A percentile compares a stretch with the other conserved stretches of the same genome.
Conservation (phyloP, 2,329 filamentous ascomycete species). For the Hymenotorrendiella dingleyae region DNA sequence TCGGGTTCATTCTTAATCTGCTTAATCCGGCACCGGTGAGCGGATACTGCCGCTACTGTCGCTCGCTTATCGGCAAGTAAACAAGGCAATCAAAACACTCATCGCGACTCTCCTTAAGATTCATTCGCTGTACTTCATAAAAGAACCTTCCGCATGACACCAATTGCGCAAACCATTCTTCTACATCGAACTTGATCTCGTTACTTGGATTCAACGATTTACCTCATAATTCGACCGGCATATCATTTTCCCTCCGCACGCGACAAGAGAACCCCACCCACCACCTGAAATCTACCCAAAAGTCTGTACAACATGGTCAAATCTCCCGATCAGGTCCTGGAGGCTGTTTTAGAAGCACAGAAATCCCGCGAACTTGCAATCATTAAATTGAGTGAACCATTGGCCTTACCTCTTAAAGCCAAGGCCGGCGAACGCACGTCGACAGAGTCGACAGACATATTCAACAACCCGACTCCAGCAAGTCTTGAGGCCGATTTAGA, state of each 20-base stretch:
- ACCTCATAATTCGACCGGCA: too few species aligned
- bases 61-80: too few species aligned
- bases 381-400: conserved; percentile 69
- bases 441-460: conserved; percentile 61
- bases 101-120: too few species aligned
- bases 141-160: too few species aligned
- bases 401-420: conserved; percentile 48
- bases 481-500: conserved; percentile 76
- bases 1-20: too few species aligned
- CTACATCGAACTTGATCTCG: too few species aligned
- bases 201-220: too few species aligned
- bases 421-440: conserved; percentile 52
- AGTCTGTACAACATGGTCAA: conserved; percentile 16
- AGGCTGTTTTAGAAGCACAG: conserved; percentile 48
- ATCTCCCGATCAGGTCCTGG: conserved; percentile 36
- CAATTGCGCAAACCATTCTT: too few species aligned
- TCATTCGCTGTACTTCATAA: too few species aligned
- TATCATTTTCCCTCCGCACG: background rate
- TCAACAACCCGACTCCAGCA: conserved; percentile 65
- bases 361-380: conserved; percentile 62
- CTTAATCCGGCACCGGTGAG: too few species aligned
- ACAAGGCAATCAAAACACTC: too few species aligned
- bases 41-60: too few species aligned
- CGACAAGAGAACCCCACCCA: background rate
- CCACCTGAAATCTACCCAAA: background rate